These are phyloP conservation scores for Leccinum solheimii DNA, from an alignment of 1,284 basidiomycete genomes.

Conservation along the genomic window DNA sequence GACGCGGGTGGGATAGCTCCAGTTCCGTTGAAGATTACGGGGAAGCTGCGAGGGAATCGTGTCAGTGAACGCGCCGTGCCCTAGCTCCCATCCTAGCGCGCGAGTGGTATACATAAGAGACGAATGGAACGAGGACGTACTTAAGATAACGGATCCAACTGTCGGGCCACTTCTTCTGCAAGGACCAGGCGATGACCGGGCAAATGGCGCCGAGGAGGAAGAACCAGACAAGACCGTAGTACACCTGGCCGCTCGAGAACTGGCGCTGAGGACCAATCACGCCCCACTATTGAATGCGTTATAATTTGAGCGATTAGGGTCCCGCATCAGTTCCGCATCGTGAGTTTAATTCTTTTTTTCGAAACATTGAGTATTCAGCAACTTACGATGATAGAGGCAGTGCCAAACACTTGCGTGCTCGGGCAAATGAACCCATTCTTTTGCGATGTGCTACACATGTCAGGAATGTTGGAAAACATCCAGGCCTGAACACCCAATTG, in stretches of 20 bases:
- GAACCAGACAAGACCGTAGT: slow-evolving; percentile 46
- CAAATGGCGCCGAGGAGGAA: slow-evolving; percentile 55
- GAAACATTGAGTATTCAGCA: neutral
- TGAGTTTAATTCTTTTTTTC: neutral
- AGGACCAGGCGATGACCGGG: slow-evolving; percentile 43
- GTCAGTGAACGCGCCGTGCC: neutral
- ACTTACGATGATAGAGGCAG: slow-evolving; percentile 39
- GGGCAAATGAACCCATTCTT: slow-evolving; percentile 41
- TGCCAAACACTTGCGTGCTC: slow-evolving; percentile 38
- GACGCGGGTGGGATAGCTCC: slow-evolving; percentile 52
- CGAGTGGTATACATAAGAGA: neutral
- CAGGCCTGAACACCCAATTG: slow-evolving; percentile 47
- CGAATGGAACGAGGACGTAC: slow-evolving; percentile 21
- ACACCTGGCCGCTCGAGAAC: slow-evolving; percentile 31
- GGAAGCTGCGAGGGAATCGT: slow-evolving; percentile 34
- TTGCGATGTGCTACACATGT: slow-evolving; percentile 28
- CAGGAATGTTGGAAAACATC: slow-evolving; percentile 36
- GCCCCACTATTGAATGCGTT: slow-evolving; percentile 33
- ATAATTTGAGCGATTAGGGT: neutral
- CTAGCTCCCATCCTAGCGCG: neutral
- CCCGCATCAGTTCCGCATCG: neutral
- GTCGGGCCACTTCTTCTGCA: slow-evolving; percentile 45
- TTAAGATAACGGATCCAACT: slow-evolving; percentile 48
- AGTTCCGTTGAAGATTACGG: slow-evolving; percentile 55
- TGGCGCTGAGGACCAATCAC: slow-evolving; percentile 43